Evolutionary conservation across 192 early-diverging fungal species (phyloP).

Genomic region (Bifiguratus adelaidae): DNA sequence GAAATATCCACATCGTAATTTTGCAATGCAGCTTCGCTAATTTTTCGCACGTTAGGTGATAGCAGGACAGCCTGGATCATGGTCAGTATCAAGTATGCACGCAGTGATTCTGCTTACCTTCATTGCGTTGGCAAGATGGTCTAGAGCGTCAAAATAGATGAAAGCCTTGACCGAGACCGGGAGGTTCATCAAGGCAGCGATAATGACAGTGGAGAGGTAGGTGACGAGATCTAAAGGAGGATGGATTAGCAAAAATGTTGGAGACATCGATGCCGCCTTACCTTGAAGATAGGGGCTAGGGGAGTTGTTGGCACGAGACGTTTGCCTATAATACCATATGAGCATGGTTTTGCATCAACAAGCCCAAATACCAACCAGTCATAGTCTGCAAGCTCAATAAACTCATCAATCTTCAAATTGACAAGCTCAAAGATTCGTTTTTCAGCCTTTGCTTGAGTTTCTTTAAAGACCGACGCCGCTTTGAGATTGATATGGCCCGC

Average conservation of each 20-base stretch:
- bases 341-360: no score
- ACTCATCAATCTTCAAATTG: constrained; percentile 71
- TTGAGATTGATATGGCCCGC: constrained; percentile 46
- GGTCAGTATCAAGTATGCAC: not conserved
- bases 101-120: constrained; percentile 33
- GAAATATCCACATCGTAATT: constrained; percentile 57
- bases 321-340: no score
- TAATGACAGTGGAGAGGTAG: constrained; percentile 55
- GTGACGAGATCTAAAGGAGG: constrained; percentile 51
- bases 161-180: constrained; percentile 49
- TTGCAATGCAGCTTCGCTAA: constrained; percentile 46
- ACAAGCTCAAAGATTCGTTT: constrained; percentile 73
- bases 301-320: no score
- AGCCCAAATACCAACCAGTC: constrained; percentile 49
- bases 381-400: constrained; percentile 73
- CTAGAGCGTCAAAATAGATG: constrained; percentile 66
- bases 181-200: constrained; percentile 55
- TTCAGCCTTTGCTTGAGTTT: constrained; percentile 60
- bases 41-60: constrained; percentile 40
- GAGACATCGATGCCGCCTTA: constrained; percentile 7
- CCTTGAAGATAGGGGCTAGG: constrained; percentile 67
- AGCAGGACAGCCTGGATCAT: constrained; percentile 45
- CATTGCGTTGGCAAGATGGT: constrained; percentile 51
- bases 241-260: not conserved
- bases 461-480: constrained; percentile 53